Evolutionary conservation across 2,329 filamentous ascomycete genomes (phyloP).

Genomic region (Coleophoma cylindrospora): DNA sequence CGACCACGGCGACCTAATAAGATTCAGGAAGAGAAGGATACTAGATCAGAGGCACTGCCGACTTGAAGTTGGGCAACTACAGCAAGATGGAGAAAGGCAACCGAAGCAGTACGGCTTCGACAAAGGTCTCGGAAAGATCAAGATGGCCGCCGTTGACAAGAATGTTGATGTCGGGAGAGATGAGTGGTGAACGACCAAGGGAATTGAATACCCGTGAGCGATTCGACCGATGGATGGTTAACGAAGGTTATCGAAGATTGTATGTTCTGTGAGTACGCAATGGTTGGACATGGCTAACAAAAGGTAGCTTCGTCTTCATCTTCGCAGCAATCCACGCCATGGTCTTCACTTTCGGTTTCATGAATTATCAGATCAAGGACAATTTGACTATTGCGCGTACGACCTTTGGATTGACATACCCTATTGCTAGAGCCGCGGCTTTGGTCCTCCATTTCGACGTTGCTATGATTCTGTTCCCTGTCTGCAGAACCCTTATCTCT

Average conservation of each 20-base stretch:
- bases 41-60: slow-evolving; percentile 12
- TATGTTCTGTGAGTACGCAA: slow-evolving; percentile 38
- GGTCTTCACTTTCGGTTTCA: slow-evolving; percentile 75
- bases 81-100: slow-evolving; percentile 18
- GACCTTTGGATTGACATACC: slow-evolving; percentile 70
- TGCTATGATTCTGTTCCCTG: slow-evolving; percentile 72
- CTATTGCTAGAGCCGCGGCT: slow-evolving; percentile 71
- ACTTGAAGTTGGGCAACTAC: slow-evolving; percentile 16
- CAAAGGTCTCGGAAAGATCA: slow-evolving; percentile 61
- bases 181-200: slow-evolving; percentile 69
- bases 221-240: slow-evolving; percentile 85
- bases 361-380: slow-evolving; percentile 77
- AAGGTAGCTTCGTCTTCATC: slow-evolving; percentile 63
- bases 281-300: slow-evolving; percentile 22
- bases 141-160: slow-evolving; percentile 79
- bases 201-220: slow-evolving; percentile 64
- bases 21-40: slow-evolving; percentile 2
- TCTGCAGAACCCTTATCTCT: slow-evolving; percentile 80
- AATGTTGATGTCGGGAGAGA: slow-evolving; percentile 78
- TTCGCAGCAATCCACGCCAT: slow-evolving; percentile 70
- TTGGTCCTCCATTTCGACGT: slow-evolving; percentile 78
- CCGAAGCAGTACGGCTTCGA: slow-evolving; percentile 22
- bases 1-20: slow-evolving; percentile 1
- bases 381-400: slow-evolving; percentile 61
- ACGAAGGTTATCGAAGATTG: slow-evolving; percentile 78